Percentiles rank a stretch among this genome's conserved stretches.
Evolutionary conservation across 2,329 filamentous ascomycete species (phyloP).

Genomic region (Pseudogymnoascus verrucosus): DNA sequence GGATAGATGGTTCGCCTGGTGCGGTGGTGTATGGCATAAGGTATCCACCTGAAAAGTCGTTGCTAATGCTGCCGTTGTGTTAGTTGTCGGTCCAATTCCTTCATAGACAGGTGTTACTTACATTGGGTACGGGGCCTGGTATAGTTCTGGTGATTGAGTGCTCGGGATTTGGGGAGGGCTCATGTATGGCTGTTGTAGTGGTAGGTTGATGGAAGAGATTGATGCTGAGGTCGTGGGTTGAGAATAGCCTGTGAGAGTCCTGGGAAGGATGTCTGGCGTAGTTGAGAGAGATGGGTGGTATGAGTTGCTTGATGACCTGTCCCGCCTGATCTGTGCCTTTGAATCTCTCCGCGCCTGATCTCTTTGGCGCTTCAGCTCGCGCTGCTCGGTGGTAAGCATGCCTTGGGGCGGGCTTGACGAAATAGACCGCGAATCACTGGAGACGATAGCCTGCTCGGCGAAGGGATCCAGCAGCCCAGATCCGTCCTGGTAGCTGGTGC

Average conservation of each 20-base stretch:
- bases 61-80: not conserved
- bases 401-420: constrained; percentile 51
- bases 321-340: constrained; percentile 47
- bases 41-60: not conserved
- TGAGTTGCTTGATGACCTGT: constrained; percentile 25
- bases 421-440: constrained; percentile 21
- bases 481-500: not conserved
- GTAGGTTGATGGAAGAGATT: constrained; percentile 13
- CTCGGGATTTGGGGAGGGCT: not conserved
- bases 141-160: constrained; percentile 2
- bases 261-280: constrained; percentile 27
- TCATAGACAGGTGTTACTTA: not conserved
- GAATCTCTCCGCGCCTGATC: constrained; percentile 51
- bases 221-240: constrained; percentile 21
- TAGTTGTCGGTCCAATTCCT: not conserved
- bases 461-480: not conserved
- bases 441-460: not conserved
- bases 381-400: constrained; percentile 49
- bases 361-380: constrained; percentile 53
- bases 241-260: constrained; percentile 24
- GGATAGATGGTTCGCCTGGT: constrained; percentile 3
- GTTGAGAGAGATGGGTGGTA: constrained; percentile 25
- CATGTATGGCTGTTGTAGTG: constrained; percentile 5
- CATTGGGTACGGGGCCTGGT: not conserved
- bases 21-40: constrained; percentile 5